Evolutionary conservation across 192 early-diverging fungal genomes (phyloP).

Genomic region (Thamnidium elegans): DNA sequence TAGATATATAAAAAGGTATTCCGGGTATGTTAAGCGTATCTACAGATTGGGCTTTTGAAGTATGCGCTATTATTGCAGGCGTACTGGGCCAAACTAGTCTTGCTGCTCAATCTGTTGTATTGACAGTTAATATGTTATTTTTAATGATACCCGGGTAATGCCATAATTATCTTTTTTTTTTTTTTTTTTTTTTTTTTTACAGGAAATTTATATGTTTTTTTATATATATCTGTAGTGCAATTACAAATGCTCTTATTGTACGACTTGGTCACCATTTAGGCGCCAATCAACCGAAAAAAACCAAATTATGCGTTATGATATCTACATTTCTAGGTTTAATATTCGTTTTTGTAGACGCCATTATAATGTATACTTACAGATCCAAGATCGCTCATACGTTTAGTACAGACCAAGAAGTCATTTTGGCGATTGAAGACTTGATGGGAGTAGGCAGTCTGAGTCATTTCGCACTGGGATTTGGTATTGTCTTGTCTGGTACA

Average conservation of each 20-base stretch:
- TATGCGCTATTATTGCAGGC: slow-evolving; percentile 33
- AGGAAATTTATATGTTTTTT: not conserved
- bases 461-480: slow-evolving; percentile 25
- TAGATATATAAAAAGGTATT: slow-evolving; percentile 22
- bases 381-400: slow-evolving; percentile 11
- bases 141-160: slow-evolving; percentile 33
- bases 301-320: slow-evolving; percentile 10
- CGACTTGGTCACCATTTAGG: slow-evolving; percentile 29
- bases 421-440: slow-evolving; percentile 16
- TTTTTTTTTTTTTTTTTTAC: slow-evolving; percentile 7
- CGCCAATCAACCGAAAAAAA: slow-evolving; percentile 18
- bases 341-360: slow-evolving; percentile 9
- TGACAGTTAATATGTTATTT: slow-evolving; percentile 20
- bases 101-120: slow-evolving; percentile 29
- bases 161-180: too few species aligned
- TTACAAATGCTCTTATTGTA: slow-evolving; percentile 19
- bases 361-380: slow-evolving; percentile 14
- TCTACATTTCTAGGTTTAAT: slow-evolving; percentile 5
- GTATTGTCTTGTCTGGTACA: slow-evolving; percentile 23
- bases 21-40: slow-evolving; percentile 35
- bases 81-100: slow-evolving; percentile 28
- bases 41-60: slow-evolving; percentile 36
- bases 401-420: slow-evolving; percentile 17
- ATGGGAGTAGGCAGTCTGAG: slow-evolving; percentile 18
- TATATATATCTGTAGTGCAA: slow-evolving; percentile 24